These are phyloP conservation scores for Pseudogymnoascus sp. DNA, from an alignment of 2,329 filamentous ascomycete genomes.

Conservation along the genomic window DNA sequence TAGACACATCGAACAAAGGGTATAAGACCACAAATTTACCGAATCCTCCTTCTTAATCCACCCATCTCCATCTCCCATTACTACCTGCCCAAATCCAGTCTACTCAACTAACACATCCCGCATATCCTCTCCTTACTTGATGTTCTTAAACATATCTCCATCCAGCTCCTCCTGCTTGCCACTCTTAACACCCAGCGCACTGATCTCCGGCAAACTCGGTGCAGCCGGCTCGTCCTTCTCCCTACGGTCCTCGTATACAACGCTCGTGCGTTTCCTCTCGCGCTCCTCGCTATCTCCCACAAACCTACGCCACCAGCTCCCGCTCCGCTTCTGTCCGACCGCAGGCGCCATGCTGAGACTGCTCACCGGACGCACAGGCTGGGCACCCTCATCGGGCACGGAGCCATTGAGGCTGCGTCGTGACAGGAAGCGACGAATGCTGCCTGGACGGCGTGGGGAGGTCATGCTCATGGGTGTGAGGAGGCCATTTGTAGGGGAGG, in stretches of 20 bases:
- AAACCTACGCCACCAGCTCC: constrained; percentile 27
- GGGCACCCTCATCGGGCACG: constrained; percentile 12
- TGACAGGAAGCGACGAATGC: constrained; percentile 31
- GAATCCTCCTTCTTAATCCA: constrained; percentile 1
- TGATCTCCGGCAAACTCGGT: constrained; percentile 28
- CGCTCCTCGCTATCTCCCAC: constrained; percentile 13
- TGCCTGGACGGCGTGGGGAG: constrained; percentile 27
- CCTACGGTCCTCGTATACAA: constrained; percentile 20
- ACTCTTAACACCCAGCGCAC: constrained; percentile 26
- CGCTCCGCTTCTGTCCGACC: constrained; percentile 22
- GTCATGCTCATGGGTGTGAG: constrained; percentile 22
- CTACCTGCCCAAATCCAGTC: background rate
- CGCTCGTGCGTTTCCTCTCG: constrained; percentile 20
- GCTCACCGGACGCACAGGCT: constrained; percentile 24
- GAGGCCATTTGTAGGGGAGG: background rate
- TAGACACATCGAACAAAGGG: constrained; percentile 10
- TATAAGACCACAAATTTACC: constrained; percentile 9
- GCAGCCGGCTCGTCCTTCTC: constrained; percentile 23
- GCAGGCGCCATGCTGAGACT: constrained; percentile 21
- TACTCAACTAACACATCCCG: background rate
- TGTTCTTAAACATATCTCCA: constrained; percentile 31
- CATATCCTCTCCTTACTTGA: constrained; percentile 20
- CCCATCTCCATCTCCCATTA: background rate
- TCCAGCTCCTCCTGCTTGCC: constrained; percentile 26
- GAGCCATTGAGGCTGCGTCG: constrained; percentile 27